Evolutionary conservation across 2,329 filamentous ascomycete genomes (phyloP).

Genomic region (Penicillium sp.): DNA sequence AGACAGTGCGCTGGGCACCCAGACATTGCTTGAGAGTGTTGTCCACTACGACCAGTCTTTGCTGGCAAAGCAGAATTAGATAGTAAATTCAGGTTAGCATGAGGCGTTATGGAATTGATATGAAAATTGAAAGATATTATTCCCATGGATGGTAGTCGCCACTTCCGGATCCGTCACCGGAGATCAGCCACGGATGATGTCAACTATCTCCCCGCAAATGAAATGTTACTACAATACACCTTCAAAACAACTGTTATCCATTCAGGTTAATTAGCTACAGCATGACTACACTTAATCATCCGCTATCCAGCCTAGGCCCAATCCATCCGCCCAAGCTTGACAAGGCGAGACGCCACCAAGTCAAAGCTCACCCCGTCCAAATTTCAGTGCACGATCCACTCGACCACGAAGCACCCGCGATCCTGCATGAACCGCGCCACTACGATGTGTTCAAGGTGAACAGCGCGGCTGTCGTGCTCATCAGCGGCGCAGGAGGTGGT

Average conservation of each 20-base stretch:
- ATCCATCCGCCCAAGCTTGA: conserved; percentile 1
- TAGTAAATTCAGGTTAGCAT: background rate
- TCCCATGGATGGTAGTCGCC: too few species aligned
- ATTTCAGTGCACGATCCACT: conserved; percentile 30
- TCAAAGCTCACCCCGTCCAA: background rate
- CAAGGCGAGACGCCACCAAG: background rate
- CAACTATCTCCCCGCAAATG: background rate
- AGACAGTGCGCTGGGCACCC: conserved; percentile 37
- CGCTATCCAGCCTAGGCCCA: background rate
- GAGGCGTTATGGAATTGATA: too few species aligned
- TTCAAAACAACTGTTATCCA: background rate
- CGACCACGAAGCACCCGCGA: conserved; percentile 30
- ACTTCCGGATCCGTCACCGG: background rate
- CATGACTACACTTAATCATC: background rate
- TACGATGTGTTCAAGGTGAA: conserved; percentile 23
- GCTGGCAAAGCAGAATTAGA: background rate
- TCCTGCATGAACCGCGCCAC: conserved; percentile 40
- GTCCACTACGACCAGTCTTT: conserved; percentile 33
- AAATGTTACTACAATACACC: background rate
- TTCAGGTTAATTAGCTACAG: background rate
- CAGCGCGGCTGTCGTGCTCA: conserved; percentile 33
- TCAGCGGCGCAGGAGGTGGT: conserved; percentile 44
- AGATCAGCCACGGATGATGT: background rate
- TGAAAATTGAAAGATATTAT: too few species aligned
- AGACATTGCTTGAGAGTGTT: conserved; percentile 57